Base-by-base conservation (phyloP, 345 rosid genomes). In the Laguncularia racemosa region DNA sequence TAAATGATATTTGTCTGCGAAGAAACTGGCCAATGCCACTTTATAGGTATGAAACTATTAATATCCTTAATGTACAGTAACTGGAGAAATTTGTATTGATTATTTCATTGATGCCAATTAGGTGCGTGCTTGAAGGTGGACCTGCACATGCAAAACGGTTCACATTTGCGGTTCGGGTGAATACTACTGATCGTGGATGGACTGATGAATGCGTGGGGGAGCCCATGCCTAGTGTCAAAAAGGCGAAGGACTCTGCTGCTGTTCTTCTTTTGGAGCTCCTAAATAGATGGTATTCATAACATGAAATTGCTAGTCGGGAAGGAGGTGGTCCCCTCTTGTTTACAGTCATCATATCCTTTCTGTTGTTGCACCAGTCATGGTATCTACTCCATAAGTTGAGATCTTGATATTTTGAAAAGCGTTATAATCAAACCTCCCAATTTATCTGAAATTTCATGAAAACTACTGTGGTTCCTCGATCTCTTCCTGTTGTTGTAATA, bases 161-260 rank as follows among this genome's bases (percentile, higher is more conserved):
- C 67, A 89, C 97, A 0, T 93, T 76, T 69, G 86, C 90, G 0
- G 99, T 83, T 38, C 85, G 85, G 16, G 91, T 93, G 61, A 89
- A 89, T 68, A 89, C 95, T 3, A 72, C 61, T 13, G 99, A 87
- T 50, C 74, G 59, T 65, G 96, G 99, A 62, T 83, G 95, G 96
- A 93, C 90, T 0, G 97, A 87, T 67, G 99, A 93, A 60, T 93
- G 99, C 43, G 65, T 93, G 2, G 99, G 97, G 13, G 97, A 89
- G 78, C 88, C 99, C 0, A 89, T 93, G 99, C 97, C 99, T 1
- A 93, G 97, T 58, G 97, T 93, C 16, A 93, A 93, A 61, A 93
- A 93, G 80, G 99, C 99, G 33, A 93, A 93, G 76, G 99, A 89
- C 76, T 93, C 99, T 3, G 92, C 99, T 45, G 99, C 99, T 0